Percentiles rank a stretch among this genome's conserved stretches.
These are phyloP conservation scores for Schwanniomyces polymorphus DNA, from an alignment of 805 yeast species.

Conservation along the genomic window DNA sequence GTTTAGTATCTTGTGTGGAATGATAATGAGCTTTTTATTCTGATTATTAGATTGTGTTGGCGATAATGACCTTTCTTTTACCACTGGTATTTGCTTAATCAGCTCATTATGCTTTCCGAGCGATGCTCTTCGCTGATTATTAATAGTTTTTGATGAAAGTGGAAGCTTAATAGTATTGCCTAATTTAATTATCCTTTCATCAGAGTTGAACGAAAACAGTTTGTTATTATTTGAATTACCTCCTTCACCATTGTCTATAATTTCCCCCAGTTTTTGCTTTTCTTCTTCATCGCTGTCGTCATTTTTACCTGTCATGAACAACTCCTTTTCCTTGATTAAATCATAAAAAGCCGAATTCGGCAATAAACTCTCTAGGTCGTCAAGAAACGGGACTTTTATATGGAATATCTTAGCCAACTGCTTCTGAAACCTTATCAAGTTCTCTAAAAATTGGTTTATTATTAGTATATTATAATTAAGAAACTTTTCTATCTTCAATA, in stretches of 20 bases:
- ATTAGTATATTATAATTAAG: conserved; percentile 28
- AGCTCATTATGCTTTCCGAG: conserved; percentile 1
- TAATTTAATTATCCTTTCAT: conserved; percentile 28
- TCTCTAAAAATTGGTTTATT: conserved; percentile 28
- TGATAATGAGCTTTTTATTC: conserved; percentile 27
- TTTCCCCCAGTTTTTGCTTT: background rate
- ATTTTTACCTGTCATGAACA: conserved; percentile 19
- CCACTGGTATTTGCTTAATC: conserved; percentile 1
- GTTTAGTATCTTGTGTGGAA: conserved; percentile 42
- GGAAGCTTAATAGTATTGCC: conserved; percentile 28
- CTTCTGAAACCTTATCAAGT: conserved; percentile 21
- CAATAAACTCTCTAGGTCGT: conserved; percentile 17
- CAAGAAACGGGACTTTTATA: conserved; percentile 23
- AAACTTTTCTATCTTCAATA: conserved; percentile 25
- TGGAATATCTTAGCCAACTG: conserved; percentile 18
- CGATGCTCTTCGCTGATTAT: conserved; percentile 21
- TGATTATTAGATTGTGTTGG: background rate
- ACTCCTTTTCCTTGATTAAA: conserved; percentile 33
- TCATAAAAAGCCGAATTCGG: conserved; percentile 25
- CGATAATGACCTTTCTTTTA: conserved; percentile 1
- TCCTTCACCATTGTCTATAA: background rate
- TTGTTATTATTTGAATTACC: conserved; percentile 6
- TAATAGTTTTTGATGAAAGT: conserved; percentile 27
- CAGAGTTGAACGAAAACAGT: conserved; percentile 1
- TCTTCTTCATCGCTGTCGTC: conserved; percentile 11